Conservation (phyloP, 495 filamentous ascomycete genomes). For the Tuber aestivum region DNA sequence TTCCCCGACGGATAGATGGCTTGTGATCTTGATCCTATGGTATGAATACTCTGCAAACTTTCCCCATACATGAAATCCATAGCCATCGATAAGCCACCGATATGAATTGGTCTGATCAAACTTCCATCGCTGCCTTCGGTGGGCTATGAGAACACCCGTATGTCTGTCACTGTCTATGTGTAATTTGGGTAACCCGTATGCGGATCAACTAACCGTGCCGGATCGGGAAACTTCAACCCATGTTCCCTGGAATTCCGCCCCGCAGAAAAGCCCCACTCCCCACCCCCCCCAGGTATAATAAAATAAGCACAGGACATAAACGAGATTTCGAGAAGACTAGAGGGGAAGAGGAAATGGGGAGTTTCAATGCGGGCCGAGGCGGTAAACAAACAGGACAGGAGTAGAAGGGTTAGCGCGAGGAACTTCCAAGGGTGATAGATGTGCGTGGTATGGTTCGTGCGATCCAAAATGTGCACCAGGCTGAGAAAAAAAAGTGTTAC, state of each 20-base stretch:
- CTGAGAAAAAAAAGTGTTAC: too few species aligned
- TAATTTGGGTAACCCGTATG: not conserved
- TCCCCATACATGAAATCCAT: not conserved
- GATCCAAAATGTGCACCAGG: too few species aligned
- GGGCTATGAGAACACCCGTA: not conserved
- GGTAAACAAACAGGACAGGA: not conserved
- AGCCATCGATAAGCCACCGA: not conserved
- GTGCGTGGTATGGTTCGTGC: too few species aligned
- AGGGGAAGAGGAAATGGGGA: not conserved
- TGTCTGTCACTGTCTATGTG: too few species aligned
- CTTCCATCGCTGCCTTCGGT: not conserved
- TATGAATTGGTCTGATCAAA: not conserved
- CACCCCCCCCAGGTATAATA: too few species aligned
- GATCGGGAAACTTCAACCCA: not conserved
- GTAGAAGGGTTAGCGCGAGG: not conserved
- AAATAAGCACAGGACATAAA: constrained; percentile 1
- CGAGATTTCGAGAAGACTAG: not conserved
- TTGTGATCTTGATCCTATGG: not conserved
- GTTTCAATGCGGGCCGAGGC: not conserved
- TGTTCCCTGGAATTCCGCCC: not conserved
- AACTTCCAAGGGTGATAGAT: not conserved
- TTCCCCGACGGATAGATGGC: not conserved
- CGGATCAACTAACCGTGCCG: not conserved
- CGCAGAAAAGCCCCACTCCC: not conserved
- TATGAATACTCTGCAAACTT: not conserved